These are phyloP conservation scores for Aspergillus transmontanensis DNA, from an alignment of 2,329 filamentous ascomycete genomes.

Conservation along the genomic window DNA sequence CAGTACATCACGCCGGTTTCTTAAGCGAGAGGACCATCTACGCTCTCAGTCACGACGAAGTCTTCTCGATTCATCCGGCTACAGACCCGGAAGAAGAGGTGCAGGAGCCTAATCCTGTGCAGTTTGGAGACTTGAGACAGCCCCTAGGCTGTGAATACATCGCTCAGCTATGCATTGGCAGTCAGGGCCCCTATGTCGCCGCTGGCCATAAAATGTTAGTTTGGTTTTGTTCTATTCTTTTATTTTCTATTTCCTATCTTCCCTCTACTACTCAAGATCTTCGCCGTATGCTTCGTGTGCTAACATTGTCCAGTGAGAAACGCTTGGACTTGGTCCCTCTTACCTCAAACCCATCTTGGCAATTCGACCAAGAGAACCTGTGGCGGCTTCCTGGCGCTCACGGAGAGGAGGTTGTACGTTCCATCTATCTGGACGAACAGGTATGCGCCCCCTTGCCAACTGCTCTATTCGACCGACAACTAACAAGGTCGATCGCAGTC, in stretches of 20 bases:
- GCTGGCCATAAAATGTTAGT: constrained; percentile 54
- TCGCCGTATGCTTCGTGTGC: background rate
- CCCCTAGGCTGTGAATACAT: constrained; percentile 61
- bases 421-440: constrained; percentile 47
- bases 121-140: constrained; percentile 60
- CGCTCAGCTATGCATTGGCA: constrained; percentile 53
- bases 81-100: constrained; percentile 53
- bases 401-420: constrained; percentile 51
- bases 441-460: constrained; percentile 30
- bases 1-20: constrained; percentile 65
- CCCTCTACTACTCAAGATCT: too few relatives aligned
- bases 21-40: constrained; percentile 56
- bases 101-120: constrained; percentile 46
- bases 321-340: constrained; percentile 49
- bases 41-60: constrained; percentile 64
- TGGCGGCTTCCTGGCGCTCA: constrained; percentile 51
- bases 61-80: constrained; percentile 59
- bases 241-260: constrained; percentile 1
- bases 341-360: constrained; percentile 37
- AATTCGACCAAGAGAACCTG: constrained; percentile 41
- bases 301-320: constrained; percentile 33
- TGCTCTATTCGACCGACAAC: background rate
- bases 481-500: constrained; percentile 26
- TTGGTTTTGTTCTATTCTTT: background rate
- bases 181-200: constrained; percentile 47